phyloP scores from a whole-genome alignment of 768 basidiomycete species.

The Boletus edulis region DNA sequence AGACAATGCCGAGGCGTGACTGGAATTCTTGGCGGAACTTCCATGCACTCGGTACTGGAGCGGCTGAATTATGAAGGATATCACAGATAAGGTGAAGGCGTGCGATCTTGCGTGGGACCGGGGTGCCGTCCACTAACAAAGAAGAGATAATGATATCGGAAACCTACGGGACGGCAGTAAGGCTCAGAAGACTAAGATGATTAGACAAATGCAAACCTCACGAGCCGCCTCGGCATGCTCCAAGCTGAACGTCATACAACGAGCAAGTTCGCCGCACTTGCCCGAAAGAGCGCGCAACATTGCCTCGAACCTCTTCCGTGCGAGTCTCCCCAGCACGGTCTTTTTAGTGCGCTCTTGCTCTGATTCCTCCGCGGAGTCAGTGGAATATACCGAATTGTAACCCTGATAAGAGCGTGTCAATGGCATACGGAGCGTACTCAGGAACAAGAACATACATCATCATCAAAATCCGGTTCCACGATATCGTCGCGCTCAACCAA shows the following conservation, averaged over 20 bases:
- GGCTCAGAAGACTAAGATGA: background rate
- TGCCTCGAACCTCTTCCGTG: slow-evolving; percentile 82
- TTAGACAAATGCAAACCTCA: slow-evolving; percentile 53
- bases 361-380: slow-evolving; percentile 92
- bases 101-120: slow-evolving; percentile 96
- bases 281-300: slow-evolving; percentile 88
- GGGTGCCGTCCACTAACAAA: slow-evolving; percentile 83
- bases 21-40: slow-evolving; percentile 96
- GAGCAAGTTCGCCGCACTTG: slow-evolving; percentile 84
- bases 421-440: background rate
- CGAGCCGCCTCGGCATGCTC: slow-evolving; percentile 95
- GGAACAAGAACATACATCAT: slow-evolving; percentile 53
- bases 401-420: slow-evolving; percentile 47
- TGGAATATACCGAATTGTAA: slow-evolving; percentile 85
- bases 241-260: slow-evolving; percentile 96
- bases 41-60: slow-evolving; percentile 94
- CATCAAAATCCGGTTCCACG: slow-evolving; percentile 72
- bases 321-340: slow-evolving; percentile 72
- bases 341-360: slow-evolving; percentile 83
- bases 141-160: slow-evolving; percentile 89
- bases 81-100: slow-evolving; percentile 95
- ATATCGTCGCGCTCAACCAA: slow-evolving; percentile 56
- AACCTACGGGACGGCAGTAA: slow-evolving; percentile 48
- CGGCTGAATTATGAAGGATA: slow-evolving; percentile 96
- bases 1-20: slow-evolving; percentile 84